Evolutionary conservation across 306 rosid species (phyloP), one percentile per base, ranked within the genome.

Genomic region (Medicago truncatula): DNA sequence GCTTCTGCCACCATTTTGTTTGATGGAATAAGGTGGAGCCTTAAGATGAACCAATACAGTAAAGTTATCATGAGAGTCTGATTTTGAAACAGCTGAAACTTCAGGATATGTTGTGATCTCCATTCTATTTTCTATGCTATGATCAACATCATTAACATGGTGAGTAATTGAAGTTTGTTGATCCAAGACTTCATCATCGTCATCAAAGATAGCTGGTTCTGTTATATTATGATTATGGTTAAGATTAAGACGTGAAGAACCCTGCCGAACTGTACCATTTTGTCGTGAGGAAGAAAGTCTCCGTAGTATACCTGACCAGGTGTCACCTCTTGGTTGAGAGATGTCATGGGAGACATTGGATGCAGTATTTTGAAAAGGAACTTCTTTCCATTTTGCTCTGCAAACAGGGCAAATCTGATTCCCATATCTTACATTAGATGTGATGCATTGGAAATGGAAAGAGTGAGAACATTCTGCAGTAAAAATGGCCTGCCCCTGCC

Each of bases 391-490:
- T 66, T 90, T 87, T 25, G 97, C 93, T 73, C 97, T 81, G 89
- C 99, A 95, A 25, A 95, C 87, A 7, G 97, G 99, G 77, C 99
- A 95, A 65, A 89, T 74, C 75, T 81, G 90, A 79, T 90, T 92
- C 76, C 99, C 99, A 4, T 96, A 89, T 79, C 86, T 96, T 41
- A 96, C 98, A 81, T 90, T 96, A 1, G 97, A 90, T 72, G 99
- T 82, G 77, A 96, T 92, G 80, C 98, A 96, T 8, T 92, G 96
- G 80, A 96, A 96, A 57, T 96, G 99, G 82, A 96, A 96, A 58
- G 99, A 80, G 67, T 96, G 99, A 70, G 99, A 88, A 73, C 99
- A 95, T 74, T 92, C 99, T 76, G 97, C 99, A 60, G 98, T 95
- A 69, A 96, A 96, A 82, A 96, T 90, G 84, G 99, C 99, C 56